phyloP scores from a whole-genome alignment of 306 rosid species.

The Spatholobus suberectus region DNA sequence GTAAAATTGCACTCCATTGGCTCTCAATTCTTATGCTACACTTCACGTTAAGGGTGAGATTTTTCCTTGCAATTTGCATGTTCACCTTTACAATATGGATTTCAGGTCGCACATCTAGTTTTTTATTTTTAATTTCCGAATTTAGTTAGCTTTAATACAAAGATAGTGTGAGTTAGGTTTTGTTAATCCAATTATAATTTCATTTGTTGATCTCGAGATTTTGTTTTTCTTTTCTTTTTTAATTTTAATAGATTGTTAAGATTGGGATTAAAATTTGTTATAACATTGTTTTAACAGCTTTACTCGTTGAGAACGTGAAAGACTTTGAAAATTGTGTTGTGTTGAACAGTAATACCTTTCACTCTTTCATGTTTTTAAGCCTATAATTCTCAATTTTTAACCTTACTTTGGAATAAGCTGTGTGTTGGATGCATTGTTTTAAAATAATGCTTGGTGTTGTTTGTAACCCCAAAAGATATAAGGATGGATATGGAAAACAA shows the following conservation, averaged over 20 bases:
- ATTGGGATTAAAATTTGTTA: background rate
- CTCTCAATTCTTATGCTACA: background rate
- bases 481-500: too few species aligned
- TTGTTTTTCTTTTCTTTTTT: too few species aligned
- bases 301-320: background rate
- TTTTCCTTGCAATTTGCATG: background rate
- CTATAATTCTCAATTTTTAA: too few species aligned
- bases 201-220: background rate
- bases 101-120: background rate
- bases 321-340: background rate
- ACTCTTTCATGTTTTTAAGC: too few species aligned
- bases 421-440: too few species aligned
- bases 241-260: background rate
- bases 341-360: too few species aligned
- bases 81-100: background rate
- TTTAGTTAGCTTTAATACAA: background rate
- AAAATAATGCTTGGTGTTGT: too few species aligned
- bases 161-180: constrained; percentile 17
- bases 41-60: constrained; percentile 28
- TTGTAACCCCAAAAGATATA: too few species aligned
- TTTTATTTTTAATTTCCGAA: background rate
- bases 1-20: background rate
- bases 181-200: constrained; percentile 15
- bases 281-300: background rate
- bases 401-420: too few species aligned